Evolutionary conservation across 352 stramenopile species (phyloP).

Genomic region (Phytophthora capsici): DNA sequence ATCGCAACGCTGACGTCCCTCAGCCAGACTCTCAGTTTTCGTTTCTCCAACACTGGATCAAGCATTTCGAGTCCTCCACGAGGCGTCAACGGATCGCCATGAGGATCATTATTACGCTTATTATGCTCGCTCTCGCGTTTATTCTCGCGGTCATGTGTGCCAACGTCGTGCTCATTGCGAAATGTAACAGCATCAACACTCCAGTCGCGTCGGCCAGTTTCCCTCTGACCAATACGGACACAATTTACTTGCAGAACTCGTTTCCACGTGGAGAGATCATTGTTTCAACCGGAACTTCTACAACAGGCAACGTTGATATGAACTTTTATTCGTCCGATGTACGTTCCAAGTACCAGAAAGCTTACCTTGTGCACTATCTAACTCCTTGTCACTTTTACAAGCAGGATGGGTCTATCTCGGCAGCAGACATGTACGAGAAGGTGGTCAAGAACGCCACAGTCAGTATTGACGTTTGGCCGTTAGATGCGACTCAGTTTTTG

Average conservation of each 20-base stretch:
- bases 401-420: slow-evolving; percentile 22
- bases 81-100: slow-evolving; percentile 69
- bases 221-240: slow-evolving; percentile 41
- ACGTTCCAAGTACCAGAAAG: neutral
- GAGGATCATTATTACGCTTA: slow-evolving; percentile 53
- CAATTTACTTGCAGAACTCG: slow-evolving; percentile 42
- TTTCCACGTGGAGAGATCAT: slow-evolving; percentile 54
- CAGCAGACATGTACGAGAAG: slow-evolving; percentile 40
- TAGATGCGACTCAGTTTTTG: slow-evolving; percentile 55
- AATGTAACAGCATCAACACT: slow-evolving; percentile 74
- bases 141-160: slow-evolving; percentile 62
- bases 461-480: slow-evolving; percentile 34
- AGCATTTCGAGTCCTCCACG: slow-evolving; percentile 68
- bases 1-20: neutral
- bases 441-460: slow-evolving; percentile 32
- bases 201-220: slow-evolving; percentile 47
- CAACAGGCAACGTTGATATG: slow-evolving; percentile 40
- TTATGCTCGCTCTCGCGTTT: slow-evolving; percentile 56
- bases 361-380: neutral
- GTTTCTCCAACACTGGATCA: slow-evolving; percentile 58
- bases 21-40: slow-evolving; percentile 14
- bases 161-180: slow-evolving; percentile 73
- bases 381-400: neutral
- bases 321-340: slow-evolving; percentile 59
- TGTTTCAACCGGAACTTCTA: slow-evolving; percentile 26